Conservation (phyloP, 1,284 basidiomycete species). For the Tilletia indica region DNA sequence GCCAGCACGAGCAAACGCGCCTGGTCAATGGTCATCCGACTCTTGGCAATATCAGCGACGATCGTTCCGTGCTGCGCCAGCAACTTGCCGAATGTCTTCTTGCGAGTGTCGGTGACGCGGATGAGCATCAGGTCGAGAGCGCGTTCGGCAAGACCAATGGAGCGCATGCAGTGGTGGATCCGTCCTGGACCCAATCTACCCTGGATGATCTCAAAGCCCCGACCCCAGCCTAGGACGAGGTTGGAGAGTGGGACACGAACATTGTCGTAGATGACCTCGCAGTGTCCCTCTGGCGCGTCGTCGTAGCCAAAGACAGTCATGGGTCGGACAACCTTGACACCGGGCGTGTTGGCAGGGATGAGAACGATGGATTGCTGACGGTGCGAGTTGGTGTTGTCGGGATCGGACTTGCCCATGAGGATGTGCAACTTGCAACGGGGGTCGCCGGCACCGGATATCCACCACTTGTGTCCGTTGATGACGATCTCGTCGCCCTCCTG, state of each 20-base stretch:
- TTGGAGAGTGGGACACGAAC: constrained; percentile 82
- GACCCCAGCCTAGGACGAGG: constrained; percentile 86
- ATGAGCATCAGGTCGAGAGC: constrained; percentile 85
- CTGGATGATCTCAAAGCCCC: constrained; percentile 96
- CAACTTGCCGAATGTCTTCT: constrained; percentile 91
- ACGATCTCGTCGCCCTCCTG: constrained; percentile 84
- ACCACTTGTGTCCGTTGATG: constrained; percentile 98
- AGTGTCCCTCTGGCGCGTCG: constrained; percentile 70
- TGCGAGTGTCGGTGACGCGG: constrained; percentile 82
- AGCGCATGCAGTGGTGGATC: constrained; percentile 92
- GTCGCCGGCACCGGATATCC: constrained; percentile 96
- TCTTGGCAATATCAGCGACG: constrained; percentile 82
- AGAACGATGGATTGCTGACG: constrained; percentile 89
- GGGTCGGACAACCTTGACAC: constrained; percentile 82
- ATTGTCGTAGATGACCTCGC: constrained; percentile 89
- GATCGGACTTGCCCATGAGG: constrained; percentile 87
- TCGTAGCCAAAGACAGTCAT: constrained; percentile 69
- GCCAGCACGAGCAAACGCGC: constrained; percentile 83
- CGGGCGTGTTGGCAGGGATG: constrained; percentile 80
- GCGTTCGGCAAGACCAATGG: constrained; percentile 80
- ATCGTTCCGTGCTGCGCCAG: constrained; percentile 92
- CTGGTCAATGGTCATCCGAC: constrained; percentile 86
- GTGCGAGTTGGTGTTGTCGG: constrained; percentile 70
- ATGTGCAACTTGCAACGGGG: constrained; percentile 84
- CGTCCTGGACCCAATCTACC: constrained; percentile 93